A percentile compares a stretch with the other conserved stretches of the same genome.
Evolutionary conservation across 2,329 filamentous ascomycete species (phyloP).

Genomic region (Tolypocladium pustulatum): DNA sequence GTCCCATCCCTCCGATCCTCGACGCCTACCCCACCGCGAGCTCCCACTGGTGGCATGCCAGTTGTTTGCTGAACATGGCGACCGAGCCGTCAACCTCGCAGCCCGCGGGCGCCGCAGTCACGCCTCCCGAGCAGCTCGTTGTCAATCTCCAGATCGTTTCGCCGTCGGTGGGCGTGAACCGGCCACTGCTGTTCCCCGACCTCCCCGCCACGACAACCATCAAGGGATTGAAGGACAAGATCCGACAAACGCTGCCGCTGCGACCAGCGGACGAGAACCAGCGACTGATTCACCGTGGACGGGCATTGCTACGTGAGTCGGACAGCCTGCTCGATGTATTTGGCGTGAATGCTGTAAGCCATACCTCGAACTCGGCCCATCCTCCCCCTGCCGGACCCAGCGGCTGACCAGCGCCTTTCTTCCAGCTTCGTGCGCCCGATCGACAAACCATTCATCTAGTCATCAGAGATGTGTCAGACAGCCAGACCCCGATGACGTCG

Average conservation of each 20-base stretch:
- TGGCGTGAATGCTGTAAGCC: slow-evolving; percentile 40
- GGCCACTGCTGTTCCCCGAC: slow-evolving; percentile 36
- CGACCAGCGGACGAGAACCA: slow-evolving; percentile 44
- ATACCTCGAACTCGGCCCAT: background rate
- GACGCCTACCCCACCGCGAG: background rate
- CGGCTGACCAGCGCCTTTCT: slow-evolving; percentile 4
- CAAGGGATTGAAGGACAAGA: slow-evolving; percentile 46
- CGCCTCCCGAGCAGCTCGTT: slow-evolving; percentile 21
- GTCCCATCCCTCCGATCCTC: background rate
- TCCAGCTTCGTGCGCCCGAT: slow-evolving; percentile 31
- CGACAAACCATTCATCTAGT: slow-evolving; percentile 45
- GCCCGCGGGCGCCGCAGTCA: slow-evolving; percentile 11
- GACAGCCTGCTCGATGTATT: slow-evolving; percentile 48
- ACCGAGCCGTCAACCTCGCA: slow-evolving; percentile 20
- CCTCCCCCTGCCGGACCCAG: background rate
- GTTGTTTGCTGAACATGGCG: slow-evolving; percentile 24
- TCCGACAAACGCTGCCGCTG: slow-evolving; percentile 38
- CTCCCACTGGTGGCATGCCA: slow-evolving; percentile 13
- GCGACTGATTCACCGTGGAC: slow-evolving; percentile 50
- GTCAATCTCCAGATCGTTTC: slow-evolving; percentile 50
- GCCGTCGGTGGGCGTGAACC: slow-evolving; percentile 42
- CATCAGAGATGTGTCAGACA: slow-evolving; percentile 28
- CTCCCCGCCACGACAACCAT: slow-evolving; percentile 42
- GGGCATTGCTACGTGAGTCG: slow-evolving; percentile 40
- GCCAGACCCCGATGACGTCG: slow-evolving; percentile 14